Conservation (phyloP, 1,284 basidiomycete genomes). For the Meira miltonrushii region DNA sequence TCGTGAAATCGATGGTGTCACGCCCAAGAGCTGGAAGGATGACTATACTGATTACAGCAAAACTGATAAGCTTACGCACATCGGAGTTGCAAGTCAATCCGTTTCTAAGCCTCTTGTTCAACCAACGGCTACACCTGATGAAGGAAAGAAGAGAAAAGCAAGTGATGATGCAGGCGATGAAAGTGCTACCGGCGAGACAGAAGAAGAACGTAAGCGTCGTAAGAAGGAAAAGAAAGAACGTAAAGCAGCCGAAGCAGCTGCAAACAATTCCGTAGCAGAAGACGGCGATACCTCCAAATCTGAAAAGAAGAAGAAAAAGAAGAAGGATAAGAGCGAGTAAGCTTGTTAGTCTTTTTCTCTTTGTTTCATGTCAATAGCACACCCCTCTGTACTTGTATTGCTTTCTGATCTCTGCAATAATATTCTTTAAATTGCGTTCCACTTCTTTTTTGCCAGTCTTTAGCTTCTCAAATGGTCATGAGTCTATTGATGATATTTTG, state of each 20-base stretch:
- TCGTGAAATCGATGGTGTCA: slow-evolving; percentile 81
- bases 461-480: neutral
- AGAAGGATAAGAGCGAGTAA: slow-evolving; percentile 41
- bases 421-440: slow-evolving; percentile 6
- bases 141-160: slow-evolving; percentile 24
- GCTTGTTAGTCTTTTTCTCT: neutral
- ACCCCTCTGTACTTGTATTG: neutral
- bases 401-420: neutral
- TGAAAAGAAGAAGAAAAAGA: slow-evolving; percentile 45
- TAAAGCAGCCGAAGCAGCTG: slow-evolving; percentile 45
- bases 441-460: neutral
- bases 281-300: slow-evolving; percentile 26
- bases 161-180: slow-evolving; percentile 38
- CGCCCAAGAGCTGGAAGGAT: slow-evolving; percentile 82
- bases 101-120: slow-evolving; percentile 14
- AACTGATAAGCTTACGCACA: slow-evolving; percentile 51
- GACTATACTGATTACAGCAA: slow-evolving; percentile 84
- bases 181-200: slow-evolving; percentile 31
- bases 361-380: neutral
- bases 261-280: slow-evolving; percentile 13
- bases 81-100: slow-evolving; percentile 9
- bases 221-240: slow-evolving; percentile 53
- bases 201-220: slow-evolving; percentile 48
- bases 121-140: slow-evolving; percentile 16
- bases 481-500: neutral